Evolutionary conservation across 2,329 filamentous ascomycete species (phyloP).

Genomic region (Epichloe hybrida): DNA sequence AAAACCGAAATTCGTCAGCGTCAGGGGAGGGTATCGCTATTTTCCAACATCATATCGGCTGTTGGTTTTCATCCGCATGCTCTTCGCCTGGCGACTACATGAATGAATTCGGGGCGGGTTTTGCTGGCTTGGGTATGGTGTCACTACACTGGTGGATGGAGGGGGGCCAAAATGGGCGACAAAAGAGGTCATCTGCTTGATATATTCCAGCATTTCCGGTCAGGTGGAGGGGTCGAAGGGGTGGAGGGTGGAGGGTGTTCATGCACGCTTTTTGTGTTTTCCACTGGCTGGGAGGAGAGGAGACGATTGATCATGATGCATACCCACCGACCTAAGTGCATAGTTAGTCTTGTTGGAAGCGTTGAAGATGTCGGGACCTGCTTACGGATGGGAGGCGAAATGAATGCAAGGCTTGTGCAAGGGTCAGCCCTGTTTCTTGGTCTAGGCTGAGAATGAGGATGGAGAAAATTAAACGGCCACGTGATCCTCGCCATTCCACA

Average conservation of each 20-base stretch:
- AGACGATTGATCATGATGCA: too few relatives aligned
- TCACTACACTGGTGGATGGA: not conserved
- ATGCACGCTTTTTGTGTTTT: not conserved
- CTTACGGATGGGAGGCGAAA: not conserved
- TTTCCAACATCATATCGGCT: not conserved
- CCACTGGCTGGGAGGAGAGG: too few relatives aligned
- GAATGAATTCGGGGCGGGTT: not conserved
- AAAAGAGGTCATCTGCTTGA: not conserved
- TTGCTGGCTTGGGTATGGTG: not conserved
- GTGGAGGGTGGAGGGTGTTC: not conserved
- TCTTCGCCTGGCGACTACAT: not conserved
- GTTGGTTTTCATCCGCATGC: not conserved
- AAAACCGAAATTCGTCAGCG: not conserved
- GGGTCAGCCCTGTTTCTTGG: not conserved
- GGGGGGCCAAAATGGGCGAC: not conserved
- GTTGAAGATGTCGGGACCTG: not conserved
- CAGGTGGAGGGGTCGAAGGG: not conserved
- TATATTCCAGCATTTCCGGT: not conserved
- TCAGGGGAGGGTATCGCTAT: too few relatives aligned
- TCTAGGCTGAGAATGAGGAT: not conserved
- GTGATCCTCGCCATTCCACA: too few relatives aligned
- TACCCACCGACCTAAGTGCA: not conserved
- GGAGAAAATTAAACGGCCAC: too few relatives aligned
- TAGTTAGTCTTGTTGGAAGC: not conserved
- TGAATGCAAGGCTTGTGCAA: not conserved